Conservation (phyloP, 2,329 filamentous ascomycete species). For the Saccharata proteae region DNA sequence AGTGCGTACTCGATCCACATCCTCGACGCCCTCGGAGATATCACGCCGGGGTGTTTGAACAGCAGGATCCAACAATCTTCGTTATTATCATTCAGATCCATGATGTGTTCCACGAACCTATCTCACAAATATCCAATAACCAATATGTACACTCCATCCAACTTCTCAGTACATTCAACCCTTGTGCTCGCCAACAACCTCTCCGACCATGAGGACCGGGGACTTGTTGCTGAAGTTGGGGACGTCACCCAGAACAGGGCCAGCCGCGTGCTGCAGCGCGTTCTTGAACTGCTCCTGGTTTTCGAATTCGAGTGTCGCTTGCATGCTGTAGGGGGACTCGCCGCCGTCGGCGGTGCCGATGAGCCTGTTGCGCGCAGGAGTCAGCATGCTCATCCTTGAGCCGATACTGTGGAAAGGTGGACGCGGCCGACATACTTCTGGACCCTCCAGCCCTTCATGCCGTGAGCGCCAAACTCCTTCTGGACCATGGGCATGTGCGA, state of each 20-base stretch:
- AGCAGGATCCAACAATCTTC: too few species aligned
- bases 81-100: too few species aligned
- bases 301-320: slow-evolving; percentile 21
- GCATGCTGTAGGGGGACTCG: slow-evolving; percentile 19
- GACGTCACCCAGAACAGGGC: slow-evolving; percentile 20
- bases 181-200: slow-evolving; percentile 16
- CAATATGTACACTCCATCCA: too few species aligned
- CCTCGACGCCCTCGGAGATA: too few species aligned
- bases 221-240: slow-evolving; percentile 23
- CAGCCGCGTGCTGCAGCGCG: slow-evolving; percentile 13
- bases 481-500: slow-evolving; percentile 27
- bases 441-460: slow-evolving; percentile 17
- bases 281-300: slow-evolving; percentile 16
- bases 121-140: too few species aligned
- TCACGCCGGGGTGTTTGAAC: too few species aligned
- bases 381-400: background rate
- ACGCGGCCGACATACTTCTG: background rate
- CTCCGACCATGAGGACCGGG: slow-evolving; percentile 16
- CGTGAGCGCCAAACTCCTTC: slow-evolving; percentile 18
- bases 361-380: slow-evolving; percentile 18
- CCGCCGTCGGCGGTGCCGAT: slow-evolving; percentile 9
- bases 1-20: too few species aligned
- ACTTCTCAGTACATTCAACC: too few species aligned
- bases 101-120: too few species aligned
- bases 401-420: background rate